Percentiles rank a stretch among this genome's conserved stretches.
Evolutionary conservation across 2,329 filamentous ascomycete genomes (phyloP).

Genomic region (Podosphaera fusca): DNA sequence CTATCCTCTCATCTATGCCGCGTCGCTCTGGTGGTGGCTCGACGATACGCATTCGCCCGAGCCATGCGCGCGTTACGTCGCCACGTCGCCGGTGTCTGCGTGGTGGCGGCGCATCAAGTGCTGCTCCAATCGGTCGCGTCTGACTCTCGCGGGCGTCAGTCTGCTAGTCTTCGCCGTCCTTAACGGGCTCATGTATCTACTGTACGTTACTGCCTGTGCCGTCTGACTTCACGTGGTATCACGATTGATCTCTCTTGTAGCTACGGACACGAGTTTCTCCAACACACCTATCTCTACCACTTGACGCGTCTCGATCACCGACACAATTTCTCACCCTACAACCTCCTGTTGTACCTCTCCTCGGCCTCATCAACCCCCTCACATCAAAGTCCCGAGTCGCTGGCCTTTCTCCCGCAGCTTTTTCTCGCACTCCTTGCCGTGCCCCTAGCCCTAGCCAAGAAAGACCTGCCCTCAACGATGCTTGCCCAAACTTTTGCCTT

Average conservation of each 20-base stretch:
- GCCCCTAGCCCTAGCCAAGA: constrained; percentile 54
- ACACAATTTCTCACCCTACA: constrained; percentile 97
- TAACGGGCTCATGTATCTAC: constrained; percentile 55
- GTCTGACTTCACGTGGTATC: not conserved
- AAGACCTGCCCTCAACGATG: constrained; percentile 62
- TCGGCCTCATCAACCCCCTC: constrained; percentile 31
- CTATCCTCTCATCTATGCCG: constrained; percentile 89
- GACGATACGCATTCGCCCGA: constrained; percentile 24
- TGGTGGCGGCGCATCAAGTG: constrained; percentile 2
- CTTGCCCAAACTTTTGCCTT: constrained; percentile 92
- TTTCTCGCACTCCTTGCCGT: constrained; percentile 57
- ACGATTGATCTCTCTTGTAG: constrained; percentile 17
- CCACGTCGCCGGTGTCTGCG: no score
- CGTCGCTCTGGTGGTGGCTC: constrained; percentile 61
- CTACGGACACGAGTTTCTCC: constrained; percentile 60
- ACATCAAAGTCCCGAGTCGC: constrained; percentile 36
- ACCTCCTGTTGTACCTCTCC: constrained; percentile 67
- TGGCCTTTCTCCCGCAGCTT: constrained; percentile 78
- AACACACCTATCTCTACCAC: constrained; percentile 86
- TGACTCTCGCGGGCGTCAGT: constrained; percentile 38
- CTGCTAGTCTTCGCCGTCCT: constrained; percentile 49
- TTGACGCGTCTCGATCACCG: constrained; percentile 82
- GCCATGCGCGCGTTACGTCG: not conserved
- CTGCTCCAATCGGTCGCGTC: constrained; percentile 30
- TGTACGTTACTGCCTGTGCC: constrained; percentile 25